Base-by-base conservation (phyloP, 345 rosid genomes). In the Boechera retrofracta region DNA sequence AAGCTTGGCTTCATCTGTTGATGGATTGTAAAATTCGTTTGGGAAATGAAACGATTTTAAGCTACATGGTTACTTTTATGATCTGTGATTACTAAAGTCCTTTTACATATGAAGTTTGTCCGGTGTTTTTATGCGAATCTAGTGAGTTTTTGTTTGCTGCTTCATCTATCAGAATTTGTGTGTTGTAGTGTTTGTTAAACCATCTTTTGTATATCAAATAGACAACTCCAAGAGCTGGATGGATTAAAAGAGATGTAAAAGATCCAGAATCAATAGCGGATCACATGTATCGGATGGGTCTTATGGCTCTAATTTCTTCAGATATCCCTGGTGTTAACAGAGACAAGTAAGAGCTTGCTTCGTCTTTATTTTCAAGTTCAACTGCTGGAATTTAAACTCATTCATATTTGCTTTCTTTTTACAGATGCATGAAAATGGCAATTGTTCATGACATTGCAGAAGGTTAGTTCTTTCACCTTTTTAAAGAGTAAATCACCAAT, bases 251-350 rank as follows among this genome's bases (percentile, higher is more conserved):
- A 85, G 92, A 86, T 53, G 85, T 94, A 0, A 82, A 84, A 66
- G 80, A 85, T 77, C 95, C 98, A 6, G 97, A 94, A 82, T 94
- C 97, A 1, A 86, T 94, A 31, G 86, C 90, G 1, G 98, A 94
- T 85, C 98, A 94, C 65, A 92, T 94, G 98, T 87, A 92, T 45
- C 81, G 98, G n/a, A 94, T 94, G 98, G 92, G 98, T 74, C 75
- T 94, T 64, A 92, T 92, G 98, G 93, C 93, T 64, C 82, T 94
- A 6, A 79, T 92, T 69, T 85, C 93, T 67, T 80, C 89, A 12
- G 92, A 92, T 81, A 79, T 92, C 38, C 98, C 98, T 7, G 88
- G 97, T 58, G 86, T 94, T 31, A 82, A 92, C 70, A 87, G 97
- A 44, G 91, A 90, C 85, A 94, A 87, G 98, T 94, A 75, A 75